phyloP scores from a whole-genome alignment of 2,329 filamentous ascomycete species.

The Clonostachys byssicola region DNA sequence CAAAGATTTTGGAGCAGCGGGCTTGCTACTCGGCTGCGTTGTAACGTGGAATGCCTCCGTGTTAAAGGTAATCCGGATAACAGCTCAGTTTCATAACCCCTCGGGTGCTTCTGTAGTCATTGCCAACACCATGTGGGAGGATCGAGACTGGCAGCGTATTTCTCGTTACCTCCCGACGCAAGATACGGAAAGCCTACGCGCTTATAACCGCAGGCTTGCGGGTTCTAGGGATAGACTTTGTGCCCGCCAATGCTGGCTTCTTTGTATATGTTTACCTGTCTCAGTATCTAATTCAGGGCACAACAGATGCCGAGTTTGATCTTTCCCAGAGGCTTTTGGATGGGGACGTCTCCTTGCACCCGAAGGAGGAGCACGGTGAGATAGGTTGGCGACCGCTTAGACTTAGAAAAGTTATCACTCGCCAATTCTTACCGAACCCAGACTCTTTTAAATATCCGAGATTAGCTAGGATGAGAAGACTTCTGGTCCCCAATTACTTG shows the following conservation, averaged over 20 bases:
- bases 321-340: slow-evolving; percentile 37
- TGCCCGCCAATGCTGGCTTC: slow-evolving; percentile 49
- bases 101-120: slow-evolving; percentile 37
- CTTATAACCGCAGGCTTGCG: slow-evolving; percentile 29
- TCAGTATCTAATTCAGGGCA: slow-evolving; percentile 26
- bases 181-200: slow-evolving; percentile 31
- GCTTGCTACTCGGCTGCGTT: slow-evolving; percentile 42
- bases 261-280: slow-evolving; percentile 53
- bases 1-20: slow-evolving; percentile 49
- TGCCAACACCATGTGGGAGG: slow-evolving; percentile 37
- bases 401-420: too few species aligned
- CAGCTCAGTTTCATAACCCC: slow-evolving; percentile 40
- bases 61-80: slow-evolving; percentile 25
- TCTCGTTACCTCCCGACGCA: slow-evolving; percentile 28
- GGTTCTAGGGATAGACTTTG: slow-evolving; percentile 35
- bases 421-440: too few species aligned
- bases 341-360: slow-evolving; percentile 44
- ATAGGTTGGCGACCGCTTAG: too few species aligned
- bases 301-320: slow-evolving; percentile 32
- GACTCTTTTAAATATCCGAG: too few species aligned
- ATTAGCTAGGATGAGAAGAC: too few species aligned
- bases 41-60: slow-evolving; percentile 28
- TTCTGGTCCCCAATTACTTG: too few species aligned
- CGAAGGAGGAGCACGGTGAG: slow-evolving; percentile 38
- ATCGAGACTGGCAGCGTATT: slow-evolving; percentile 37